Conservation (phyloP, 192 early-diverging fungal species). For the Haplosporangium gracile region DNA sequence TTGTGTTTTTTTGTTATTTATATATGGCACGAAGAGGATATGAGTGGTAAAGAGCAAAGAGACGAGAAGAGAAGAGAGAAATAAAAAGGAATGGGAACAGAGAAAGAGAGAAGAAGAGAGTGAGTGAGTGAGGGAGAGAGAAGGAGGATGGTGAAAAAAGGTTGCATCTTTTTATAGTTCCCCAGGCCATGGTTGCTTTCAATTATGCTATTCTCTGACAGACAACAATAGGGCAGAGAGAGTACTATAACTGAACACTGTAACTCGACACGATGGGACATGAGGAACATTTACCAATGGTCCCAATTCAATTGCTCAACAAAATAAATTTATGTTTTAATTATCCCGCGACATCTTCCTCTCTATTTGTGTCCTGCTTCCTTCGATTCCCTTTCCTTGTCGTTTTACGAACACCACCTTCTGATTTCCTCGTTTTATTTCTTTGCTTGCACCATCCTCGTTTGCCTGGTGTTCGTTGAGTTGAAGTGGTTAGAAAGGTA, state of each 20-base stretch:
- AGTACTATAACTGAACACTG: background rate
- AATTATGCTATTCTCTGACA: background rate
- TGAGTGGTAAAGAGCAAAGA: background rate
- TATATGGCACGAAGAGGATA: background rate
- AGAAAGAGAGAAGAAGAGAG: background rate
- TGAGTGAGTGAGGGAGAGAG: background rate
- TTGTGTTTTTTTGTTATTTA: no score
- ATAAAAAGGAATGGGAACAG: background rate
- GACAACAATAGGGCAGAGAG: background rate
- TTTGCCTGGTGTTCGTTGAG: no score
- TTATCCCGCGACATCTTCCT: background rate
- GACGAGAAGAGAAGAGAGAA: background rate
- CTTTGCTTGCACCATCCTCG: no score
- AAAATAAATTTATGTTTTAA: background rate
- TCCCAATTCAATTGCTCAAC: conserved; percentile 1
- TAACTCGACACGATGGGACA: background rate
- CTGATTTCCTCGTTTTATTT: no score
- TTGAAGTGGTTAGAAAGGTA: no score
- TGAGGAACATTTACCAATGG: background rate
- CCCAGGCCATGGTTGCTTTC: conserved; percentile 19
- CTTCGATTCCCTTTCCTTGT: no score
- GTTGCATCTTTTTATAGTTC: conserved; percentile 47
- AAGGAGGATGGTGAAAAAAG: conserved; percentile 10
- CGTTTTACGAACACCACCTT: no score
- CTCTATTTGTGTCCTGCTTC: background rate